Evolutionary conservation across 139 green algal genomes (phyloP).

Genomic region (Monoraphidium neglectum): DNA sequence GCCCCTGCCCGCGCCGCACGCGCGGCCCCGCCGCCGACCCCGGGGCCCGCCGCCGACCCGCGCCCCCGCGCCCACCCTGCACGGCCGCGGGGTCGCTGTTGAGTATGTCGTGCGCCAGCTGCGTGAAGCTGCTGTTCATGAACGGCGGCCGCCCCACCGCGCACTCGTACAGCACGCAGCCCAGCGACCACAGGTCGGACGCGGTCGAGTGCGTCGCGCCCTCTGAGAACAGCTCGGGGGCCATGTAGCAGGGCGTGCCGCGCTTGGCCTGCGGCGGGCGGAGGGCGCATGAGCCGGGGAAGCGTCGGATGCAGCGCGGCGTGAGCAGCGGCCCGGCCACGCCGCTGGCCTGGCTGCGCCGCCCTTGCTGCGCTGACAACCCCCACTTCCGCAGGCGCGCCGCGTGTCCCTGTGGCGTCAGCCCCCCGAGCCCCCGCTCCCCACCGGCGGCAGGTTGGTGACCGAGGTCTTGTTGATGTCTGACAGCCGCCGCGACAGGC

Average conservation of each 20-base stretch:
- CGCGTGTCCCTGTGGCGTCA: not conserved
- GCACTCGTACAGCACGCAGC: conserved; percentile 95
- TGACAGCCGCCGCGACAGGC: conserved; percentile 66
- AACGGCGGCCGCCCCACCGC: conserved; percentile 87
- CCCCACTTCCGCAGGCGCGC: not conserved
- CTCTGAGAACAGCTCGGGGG: conserved; percentile 92
- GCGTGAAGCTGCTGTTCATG: conserved; percentile 70
- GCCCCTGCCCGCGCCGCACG: too few species aligned
- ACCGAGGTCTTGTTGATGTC: conserved; percentile 84
- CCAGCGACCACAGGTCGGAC: conserved; percentile 92
- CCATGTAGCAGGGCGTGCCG: conserved; percentile 93
- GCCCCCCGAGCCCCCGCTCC: too few species aligned
- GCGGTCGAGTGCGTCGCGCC: conserved; percentile 76
- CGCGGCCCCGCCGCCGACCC: too few species aligned
- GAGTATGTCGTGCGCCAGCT: conserved; percentile 81
- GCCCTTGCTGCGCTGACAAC: too few species aligned
- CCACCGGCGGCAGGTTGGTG: conserved; percentile 31
- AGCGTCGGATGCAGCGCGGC: too few species aligned
- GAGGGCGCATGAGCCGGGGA: too few species aligned
- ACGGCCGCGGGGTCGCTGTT: conserved; percentile 60
- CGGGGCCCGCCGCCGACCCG: too few species aligned
- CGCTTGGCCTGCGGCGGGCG: conserved; percentile 62
- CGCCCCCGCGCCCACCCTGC: conserved; percentile 18
- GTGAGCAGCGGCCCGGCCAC: too few species aligned
- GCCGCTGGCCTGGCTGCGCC: too few species aligned